Evolutionary conservation across 805 yeast genomes (phyloP), one percentile per base, ranked within the genome.

Genomic region (Metschnikowia matae): DNA sequence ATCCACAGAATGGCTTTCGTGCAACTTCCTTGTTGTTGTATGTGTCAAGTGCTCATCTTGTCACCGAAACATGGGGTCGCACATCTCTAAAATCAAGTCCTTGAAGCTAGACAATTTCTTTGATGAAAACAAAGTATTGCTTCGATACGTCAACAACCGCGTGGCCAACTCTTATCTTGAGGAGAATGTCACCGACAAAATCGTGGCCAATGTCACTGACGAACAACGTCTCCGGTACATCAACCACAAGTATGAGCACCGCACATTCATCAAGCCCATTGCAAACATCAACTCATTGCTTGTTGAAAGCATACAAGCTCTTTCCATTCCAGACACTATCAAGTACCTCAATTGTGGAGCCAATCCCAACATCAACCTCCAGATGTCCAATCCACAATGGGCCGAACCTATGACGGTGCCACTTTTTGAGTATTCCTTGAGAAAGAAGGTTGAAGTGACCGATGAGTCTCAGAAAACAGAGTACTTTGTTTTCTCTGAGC

Each of bases 11-110:
- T 91, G 97, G 97, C 78, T 92, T 3, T 87, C 96, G 0, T 73
- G 89, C 51, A 90, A 87, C 59, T 66, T 85, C 39, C 67, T 89
- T 48, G 82, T 83, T 29, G 80, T 85, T 3, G 72, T 92, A 23
- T 91, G 98, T 66, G 84, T 89, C 41, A 82, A 84, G 46, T 91
- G 98, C 60, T 83, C 96, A 0, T 90, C 96, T 0, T 83, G 84
- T n/a, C 97, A 91, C 65, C 74, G 97, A 49, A 83, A 89, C 18
- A 66, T 92, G 62, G 97, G 97, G 0, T 77, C 96, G 0, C 90
- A 86, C 55, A 76, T 89, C 4, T 80, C 94, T 6, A 89, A 86
- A 62, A 81, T 91, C 3, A 75, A 88, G 54, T 88, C 96, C 0
- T 70, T 91, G 48, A 84, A 81, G n/a, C 70, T 88, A 41, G 97